Base-by-base conservation (phyloP, 2,329 filamentous ascomycete species). In the Colletotrichum tropicicola region DNA sequence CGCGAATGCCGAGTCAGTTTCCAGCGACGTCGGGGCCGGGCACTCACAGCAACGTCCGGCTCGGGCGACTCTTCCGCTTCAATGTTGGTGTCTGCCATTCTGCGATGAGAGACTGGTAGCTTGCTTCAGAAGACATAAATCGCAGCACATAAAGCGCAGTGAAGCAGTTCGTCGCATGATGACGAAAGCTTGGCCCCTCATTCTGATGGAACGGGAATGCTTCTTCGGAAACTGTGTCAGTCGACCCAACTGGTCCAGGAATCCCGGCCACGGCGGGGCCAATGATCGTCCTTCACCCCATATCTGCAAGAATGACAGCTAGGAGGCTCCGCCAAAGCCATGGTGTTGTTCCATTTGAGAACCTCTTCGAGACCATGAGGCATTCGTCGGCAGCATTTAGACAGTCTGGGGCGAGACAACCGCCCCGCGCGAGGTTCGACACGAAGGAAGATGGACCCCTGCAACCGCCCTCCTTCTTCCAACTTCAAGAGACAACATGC, bases 231-330 rank as follows among this genome's bases (percentile, higher is more conserved):
- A 28, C 19, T 28, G 19, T 35, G 12, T 43, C 19, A 39, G 25
- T 56, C 27, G 43, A 57, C 43, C 23, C 15, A 30, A 32, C 15
- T 28, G 45, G 43, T 17, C 59, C 54, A 61, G 35, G 49, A 47
- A 57, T 13, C 27, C 47, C 27, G 13, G 52, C 21, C 37, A 32
- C 17, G 41, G 32, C 59, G 35, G 53, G 25, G 17, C 21, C 52
- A n/a, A 2, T 32, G 32, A 32, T 19, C 13, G 6, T n/a, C 6
- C 8, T n/a, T 32, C 15, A 43, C 27, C 32, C 32, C 32, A 27
- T 19, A 12, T 27, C 27, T 51, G 47, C 28, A 9, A 32, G 19
- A 32, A 15, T 51, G 28, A 51, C 47, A 51, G 47, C 47, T 35
- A 17, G 17, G 19, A 21, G 23, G 47, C 28, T 37, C 30, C 28